A percentile compares a stretch with the other conserved stretches of the same genome.
Evolutionary conservation across 805 yeast genomes (phyloP).

Genomic region (Sugiyamaella americana): DNA sequence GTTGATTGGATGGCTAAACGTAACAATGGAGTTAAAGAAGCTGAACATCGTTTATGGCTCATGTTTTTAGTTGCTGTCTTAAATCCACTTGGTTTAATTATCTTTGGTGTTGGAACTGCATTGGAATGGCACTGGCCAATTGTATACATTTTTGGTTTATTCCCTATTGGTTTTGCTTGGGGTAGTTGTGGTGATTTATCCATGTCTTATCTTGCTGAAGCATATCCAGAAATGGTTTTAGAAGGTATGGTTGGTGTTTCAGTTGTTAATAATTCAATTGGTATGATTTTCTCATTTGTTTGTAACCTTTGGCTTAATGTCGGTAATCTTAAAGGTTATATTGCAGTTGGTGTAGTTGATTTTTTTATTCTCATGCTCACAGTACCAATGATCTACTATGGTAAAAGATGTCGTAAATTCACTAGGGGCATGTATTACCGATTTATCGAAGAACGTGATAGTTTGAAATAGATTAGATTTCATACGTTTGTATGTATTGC

Average conservation of each 20-base stretch:
- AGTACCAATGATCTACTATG: constrained; percentile 54
- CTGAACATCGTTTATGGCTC: constrained; percentile 54
- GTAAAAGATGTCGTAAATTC: constrained; percentile 46
- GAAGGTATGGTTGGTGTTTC: constrained; percentile 55
- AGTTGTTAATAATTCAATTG: constrained; percentile 52
- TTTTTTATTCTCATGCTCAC: constrained; percentile 48
- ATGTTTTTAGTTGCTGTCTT: constrained; percentile 42
- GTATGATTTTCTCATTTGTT: constrained; percentile 54
- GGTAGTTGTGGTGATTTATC: constrained; percentile 56
- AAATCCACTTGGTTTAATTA: constrained; percentile 49
- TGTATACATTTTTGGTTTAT: constrained; percentile 45
- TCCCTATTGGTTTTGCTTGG: constrained; percentile 49
- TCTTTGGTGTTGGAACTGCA: constrained; percentile 61
- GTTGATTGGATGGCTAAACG: constrained; percentile 49
- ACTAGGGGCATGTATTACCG: constrained; percentile 18
- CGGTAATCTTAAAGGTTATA: constrained; percentile 50
- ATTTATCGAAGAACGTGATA: constrained; percentile 18
- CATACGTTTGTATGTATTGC: no score
- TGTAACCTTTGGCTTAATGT: constrained; percentile 55
- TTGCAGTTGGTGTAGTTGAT: constrained; percentile 52
- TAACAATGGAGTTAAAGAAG: constrained; percentile 46
- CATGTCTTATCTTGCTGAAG: constrained; percentile 50
- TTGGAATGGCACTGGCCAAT: constrained; percentile 50
- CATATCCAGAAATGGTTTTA: constrained; percentile 47
- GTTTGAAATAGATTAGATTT: constrained; percentile 3